Percentiles rank a stretch among this genome's conserved stretches.
Conservation (phyloP, 257 asterid genomes). For the Ilex asprella region DNA sequence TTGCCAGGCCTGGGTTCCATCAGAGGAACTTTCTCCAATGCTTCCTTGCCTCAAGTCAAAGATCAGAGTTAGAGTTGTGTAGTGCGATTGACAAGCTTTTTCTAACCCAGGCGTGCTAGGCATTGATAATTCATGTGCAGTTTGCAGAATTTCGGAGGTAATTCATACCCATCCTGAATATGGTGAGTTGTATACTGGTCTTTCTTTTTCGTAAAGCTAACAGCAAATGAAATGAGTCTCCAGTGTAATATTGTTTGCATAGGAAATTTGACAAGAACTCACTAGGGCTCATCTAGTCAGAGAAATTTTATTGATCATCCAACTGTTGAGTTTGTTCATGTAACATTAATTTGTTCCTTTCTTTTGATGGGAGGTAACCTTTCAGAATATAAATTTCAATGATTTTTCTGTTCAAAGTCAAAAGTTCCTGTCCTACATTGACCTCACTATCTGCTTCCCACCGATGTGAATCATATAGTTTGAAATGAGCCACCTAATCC, state of each 20-base stretch:
- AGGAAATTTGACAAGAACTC: conserved; percentile 26
- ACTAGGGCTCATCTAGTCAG: conserved; percentile 20
- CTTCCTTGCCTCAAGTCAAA: too few species aligned
- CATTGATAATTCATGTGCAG: conserved; percentile 28
- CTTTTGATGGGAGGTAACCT: not conserved
- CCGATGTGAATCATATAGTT: too few species aligned
- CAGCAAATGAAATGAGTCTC: conserved; percentile 17
- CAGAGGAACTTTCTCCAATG: too few species aligned
- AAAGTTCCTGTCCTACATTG: too few species aligned
- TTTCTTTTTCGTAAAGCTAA: conserved; percentile 24
- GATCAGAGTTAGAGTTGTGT: too few species aligned
- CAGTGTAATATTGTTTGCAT: conserved; percentile 28
- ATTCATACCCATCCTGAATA: conserved; percentile 27
- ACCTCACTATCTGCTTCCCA: too few species aligned
- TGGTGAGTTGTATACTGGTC: conserved; percentile 23
- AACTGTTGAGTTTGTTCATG: conserved; percentile 22
- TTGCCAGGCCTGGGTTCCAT: too few species aligned
- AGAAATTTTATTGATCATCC: conserved; percentile 11
- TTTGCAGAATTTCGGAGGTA: conserved; percentile 28
- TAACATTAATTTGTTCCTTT: conserved; percentile 25
- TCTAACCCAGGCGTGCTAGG: not conserved
- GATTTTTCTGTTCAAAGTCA: too few species aligned
- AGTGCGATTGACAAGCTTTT: too few species aligned
- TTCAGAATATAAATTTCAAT: not conserved
- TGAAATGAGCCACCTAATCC: too few species aligned